These are phyloP conservation scores for Blastomyces parvus DNA, from an alignment of 2,329 filamentous ascomycete genomes.

Conservation along the genomic window DNA sequence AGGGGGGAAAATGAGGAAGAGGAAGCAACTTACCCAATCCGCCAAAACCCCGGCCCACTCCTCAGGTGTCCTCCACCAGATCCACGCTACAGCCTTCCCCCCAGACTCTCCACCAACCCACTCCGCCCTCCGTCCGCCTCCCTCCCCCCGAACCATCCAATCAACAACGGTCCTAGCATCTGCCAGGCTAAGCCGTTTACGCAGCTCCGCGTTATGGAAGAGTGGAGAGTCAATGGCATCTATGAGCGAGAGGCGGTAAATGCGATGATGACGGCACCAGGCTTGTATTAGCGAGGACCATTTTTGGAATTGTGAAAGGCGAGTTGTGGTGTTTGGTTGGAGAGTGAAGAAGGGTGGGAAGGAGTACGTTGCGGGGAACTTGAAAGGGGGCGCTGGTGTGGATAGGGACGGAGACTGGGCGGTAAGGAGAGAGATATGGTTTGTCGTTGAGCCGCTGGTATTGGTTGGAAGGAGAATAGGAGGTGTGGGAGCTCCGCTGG, in stretches of 20 bases:
- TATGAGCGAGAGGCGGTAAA: constrained; percentile 64
- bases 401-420: neutral
- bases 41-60: constrained; percentile 80
- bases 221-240: constrained; percentile 50
- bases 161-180: constrained; percentile 47
- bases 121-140: constrained; percentile 44
- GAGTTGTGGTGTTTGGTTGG: constrained; percentile 38
- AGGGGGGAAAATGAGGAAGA: neutral
- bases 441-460: constrained; percentile 7
- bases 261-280: constrained; percentile 69
- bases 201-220: constrained; percentile 42
- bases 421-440: neutral
- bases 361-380: constrained; percentile 35
- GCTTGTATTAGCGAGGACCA: constrained; percentile 79
- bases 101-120: constrained; percentile 44
- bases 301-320: constrained; percentile 53
- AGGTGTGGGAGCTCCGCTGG: constrained; percentile 13
- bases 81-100: constrained; percentile 53
- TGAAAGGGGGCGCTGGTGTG: constrained; percentile 20
- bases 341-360: constrained; percentile 47
- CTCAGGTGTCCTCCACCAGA: constrained; percentile 79
- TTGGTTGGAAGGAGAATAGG: constrained; percentile 2
- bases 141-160: constrained; percentile 46
- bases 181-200: constrained; percentile 40
- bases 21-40: constrained; percentile 52